Base-by-base conservation (phyloP, 331 rosid species). In the Cydonia oblonga region DNA sequence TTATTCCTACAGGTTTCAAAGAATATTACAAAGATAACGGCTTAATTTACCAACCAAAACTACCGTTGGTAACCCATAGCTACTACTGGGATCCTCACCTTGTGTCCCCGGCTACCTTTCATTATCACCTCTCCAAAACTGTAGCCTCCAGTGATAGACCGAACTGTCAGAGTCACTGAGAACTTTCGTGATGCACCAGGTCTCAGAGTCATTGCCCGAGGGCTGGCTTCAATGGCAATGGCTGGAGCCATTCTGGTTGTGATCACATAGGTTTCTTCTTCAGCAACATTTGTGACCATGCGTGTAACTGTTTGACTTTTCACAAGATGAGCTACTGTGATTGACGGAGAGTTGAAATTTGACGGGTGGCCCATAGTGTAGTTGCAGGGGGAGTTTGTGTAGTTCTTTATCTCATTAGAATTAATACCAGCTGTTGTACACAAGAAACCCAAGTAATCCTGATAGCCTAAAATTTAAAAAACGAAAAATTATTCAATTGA, bases 101-200 rank as follows among this genome's bases (percentile, higher is more conserved):
- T 86, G 89, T 95, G 99, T 38, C 97, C 96, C 78, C 96, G 76
- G 86, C 86, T 95, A 13, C 99, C 99, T 84, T 95, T 90, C 93
- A 95, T 60, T 57, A 91, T 18, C 75, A 95, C 89, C 86, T 95
- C 90, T 9, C 99, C 99, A 11, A 95, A 95, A 80, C 93, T 85
- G 72, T 95, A 95, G 12, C 75, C 15, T 80, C 96, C 96, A 0
- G 89, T 88, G 71, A 90, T 78, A 1, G 89, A 85, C 10, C 97
- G 88, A 64, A 76, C 86, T 0, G 99, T 88, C 28, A 95, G 88
- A 18, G 90, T 88, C 53, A 95, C 87, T 0, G 90, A 53, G 70
- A 95, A 91, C 76, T 84, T 86, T 9, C 89, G 83, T 0, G 96
- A 83, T 2, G 89, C 88, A 1, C 97, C 96, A 0, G 93, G 78